Conservation (phyloP, 129 eudicot species). For the Centaurea solstitialis region DNA sequence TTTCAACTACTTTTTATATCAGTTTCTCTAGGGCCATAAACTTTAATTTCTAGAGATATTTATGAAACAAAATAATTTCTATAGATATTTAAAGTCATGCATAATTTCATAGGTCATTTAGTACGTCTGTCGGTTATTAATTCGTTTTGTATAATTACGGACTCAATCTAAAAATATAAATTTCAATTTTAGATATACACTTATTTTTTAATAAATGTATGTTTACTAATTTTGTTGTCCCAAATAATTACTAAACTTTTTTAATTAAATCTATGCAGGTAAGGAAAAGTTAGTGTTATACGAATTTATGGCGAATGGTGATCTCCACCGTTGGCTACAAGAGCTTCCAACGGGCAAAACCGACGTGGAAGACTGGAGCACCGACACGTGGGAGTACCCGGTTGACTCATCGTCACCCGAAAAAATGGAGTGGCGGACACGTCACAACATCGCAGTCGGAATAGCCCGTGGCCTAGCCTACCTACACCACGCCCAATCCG, state of each 20-base stretch:
- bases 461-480: slow-evolving; percentile 97
- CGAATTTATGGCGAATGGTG: slow-evolving; percentile 91
- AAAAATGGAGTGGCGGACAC: slow-evolving; percentile 79
- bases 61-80: neutral
- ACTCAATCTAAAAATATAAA: neutral
- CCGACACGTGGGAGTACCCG: slow-evolving; percentile 84
- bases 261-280: slow-evolving; percentile 41
- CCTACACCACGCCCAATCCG: slow-evolving; percentile 89
- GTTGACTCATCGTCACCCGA: slow-evolving; percentile 45
- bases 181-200: neutral
- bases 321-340: slow-evolving; percentile 92
- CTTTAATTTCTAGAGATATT: neutral
- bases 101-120: slow-evolving; percentile 26
- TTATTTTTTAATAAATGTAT: neutral
- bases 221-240: neutral
- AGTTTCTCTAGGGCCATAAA: neutral
- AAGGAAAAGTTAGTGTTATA: slow-evolving; percentile 77
- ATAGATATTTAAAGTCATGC: slow-evolving; percentile 10
- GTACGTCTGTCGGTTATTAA: slow-evolving; percentile 32
- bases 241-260: neutral
- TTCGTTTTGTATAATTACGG: slow-evolving; percentile 5
- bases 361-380: slow-evolving; percentile 90
- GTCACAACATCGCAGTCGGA: slow-evolving; percentile 93
- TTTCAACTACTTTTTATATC: slow-evolving; percentile 27
- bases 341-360: slow-evolving; percentile 82